Evolutionary conservation across 495 filamentous ascomycete species (phyloP).

Genomic region (Aspergillus sclerotioniger): DNA sequence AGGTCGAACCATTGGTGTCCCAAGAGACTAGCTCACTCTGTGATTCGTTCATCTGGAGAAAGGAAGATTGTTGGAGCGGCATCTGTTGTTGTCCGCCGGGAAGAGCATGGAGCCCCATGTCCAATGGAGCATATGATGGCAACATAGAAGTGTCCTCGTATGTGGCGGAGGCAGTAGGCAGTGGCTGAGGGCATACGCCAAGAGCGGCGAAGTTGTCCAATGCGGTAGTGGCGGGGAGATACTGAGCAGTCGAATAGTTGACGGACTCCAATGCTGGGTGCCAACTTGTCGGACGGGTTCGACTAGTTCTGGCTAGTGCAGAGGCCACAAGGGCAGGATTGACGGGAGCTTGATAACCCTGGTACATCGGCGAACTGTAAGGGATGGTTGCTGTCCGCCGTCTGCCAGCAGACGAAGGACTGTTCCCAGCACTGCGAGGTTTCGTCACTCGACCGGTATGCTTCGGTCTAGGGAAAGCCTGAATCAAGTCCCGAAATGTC

Average conservation of each 20-base stretch:
- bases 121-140: slow-evolving; percentile 29
- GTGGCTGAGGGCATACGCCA: slow-evolving; percentile 27
- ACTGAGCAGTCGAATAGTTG: slow-evolving; percentile 34
- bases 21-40: slow-evolving; percentile 34
- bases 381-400: slow-evolving; percentile 53
- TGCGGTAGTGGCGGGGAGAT: slow-evolving; percentile 17
- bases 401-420: slow-evolving; percentile 57
- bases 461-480: slow-evolving; percentile 36
- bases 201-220: slow-evolving; percentile 31
- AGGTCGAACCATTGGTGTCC: slow-evolving; percentile 23
- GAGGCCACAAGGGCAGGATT: slow-evolving; percentile 41
- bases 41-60: slow-evolving; percentile 41
- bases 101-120: slow-evolving; percentile 24
- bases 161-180: slow-evolving; percentile 21
- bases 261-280: slow-evolving; percentile 53
- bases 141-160: slow-evolving; percentile 26
- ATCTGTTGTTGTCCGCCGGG: slow-evolving; percentile 33
- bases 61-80: slow-evolving; percentile 43
- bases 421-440: slow-evolving; percentile 67
- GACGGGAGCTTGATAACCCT: slow-evolving; percentile 28
- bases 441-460: slow-evolving; percentile 57
- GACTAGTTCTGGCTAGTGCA: slow-evolving; percentile 31
- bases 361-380: slow-evolving; percentile 38
- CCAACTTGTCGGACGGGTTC: slow-evolving; percentile 67
- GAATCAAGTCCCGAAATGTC: slow-evolving; percentile 32